Evolutionary conservation across 805 yeast species (phyloP), one percentile per base, ranked within the genome.

Genomic region (Cyberlindnera mississippiensis): DNA sequence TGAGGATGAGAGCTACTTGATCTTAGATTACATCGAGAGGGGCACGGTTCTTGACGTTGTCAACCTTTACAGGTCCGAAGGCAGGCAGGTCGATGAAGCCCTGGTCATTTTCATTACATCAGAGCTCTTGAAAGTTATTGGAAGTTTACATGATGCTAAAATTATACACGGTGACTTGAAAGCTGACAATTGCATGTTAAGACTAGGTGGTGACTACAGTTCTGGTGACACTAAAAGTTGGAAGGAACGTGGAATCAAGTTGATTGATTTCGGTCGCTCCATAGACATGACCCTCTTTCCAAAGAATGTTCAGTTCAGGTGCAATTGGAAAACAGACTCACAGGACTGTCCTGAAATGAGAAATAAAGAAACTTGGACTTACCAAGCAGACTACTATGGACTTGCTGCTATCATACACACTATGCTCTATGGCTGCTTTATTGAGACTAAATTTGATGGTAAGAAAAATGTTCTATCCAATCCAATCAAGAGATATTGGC

Each of bases 161-260:
- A 78, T 89, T 1, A 68, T 89, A 11, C 96, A 89, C 63, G 95
- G 96, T 2, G 95, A 89, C 58, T 61, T 89, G 40, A 85, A 84
- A 56, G 82, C 96, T 0, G 96, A 85, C 48, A 89, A 88, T 57
- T 85, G 93, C 49, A 84, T 89, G 95, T 56, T 87, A 0, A 62
- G 84, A 30, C 68, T 84, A 31, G 63, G 66, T 13, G 46, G 45
- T 38, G 42, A 35, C 12, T 39, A 32, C 30, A 26, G 28, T 12
- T 45, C 39, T 24, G 62, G 63, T 19, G n/a, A 40, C 37, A 13
- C 22, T 8, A 39, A 40, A 28, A 53, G 45, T 29, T 41, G 53
- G 14, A 72, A 69, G 42, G 52, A 56, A 28, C 73, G 76, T 42
- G 84, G 86, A 0, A 60, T 85, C 13, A 71, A 73, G 28, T 57